These are phyloP conservation scores for Coprinopsis strossmayeri DNA, from an alignment of 768 basidiomycete genomes.

Conservation along the genomic window DNA sequence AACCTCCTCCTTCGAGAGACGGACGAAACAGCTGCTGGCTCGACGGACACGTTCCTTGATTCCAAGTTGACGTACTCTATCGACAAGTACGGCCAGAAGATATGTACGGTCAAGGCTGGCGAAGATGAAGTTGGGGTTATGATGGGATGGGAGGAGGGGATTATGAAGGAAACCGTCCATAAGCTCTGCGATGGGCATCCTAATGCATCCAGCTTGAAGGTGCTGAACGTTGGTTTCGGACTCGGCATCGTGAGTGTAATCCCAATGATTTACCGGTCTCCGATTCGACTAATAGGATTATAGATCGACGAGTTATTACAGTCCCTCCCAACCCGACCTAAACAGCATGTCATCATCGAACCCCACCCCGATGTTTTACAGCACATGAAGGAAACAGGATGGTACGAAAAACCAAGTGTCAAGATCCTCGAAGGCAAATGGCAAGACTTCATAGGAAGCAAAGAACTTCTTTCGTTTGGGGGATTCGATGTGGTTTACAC, in stretches of 20 bases:
- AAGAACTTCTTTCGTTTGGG: slow-evolving; percentile 52
- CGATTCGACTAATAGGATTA: background rate
- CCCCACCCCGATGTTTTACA: slow-evolving; percentile 89
- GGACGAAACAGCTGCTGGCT: slow-evolving; percentile 54
- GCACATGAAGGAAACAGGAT: slow-evolving; percentile 69
- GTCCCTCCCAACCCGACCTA: slow-evolving; percentile 47
- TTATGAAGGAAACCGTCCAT: slow-evolving; percentile 81
- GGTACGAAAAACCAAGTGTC: slow-evolving; percentile 74
- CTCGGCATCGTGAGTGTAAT: slow-evolving; percentile 72
- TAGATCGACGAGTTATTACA: slow-evolving; percentile 87
- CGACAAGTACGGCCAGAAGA: slow-evolving; percentile 73
- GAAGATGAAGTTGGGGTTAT: slow-evolving; percentile 91
- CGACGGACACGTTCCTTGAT: slow-evolving; percentile 62
- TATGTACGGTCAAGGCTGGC: slow-evolving; percentile 60
- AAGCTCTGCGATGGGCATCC: slow-evolving; percentile 51
- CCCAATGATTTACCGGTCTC: slow-evolving; percentile 4
- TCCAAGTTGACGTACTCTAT: slow-evolving; percentile 61
- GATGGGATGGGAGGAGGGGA: slow-evolving; percentile 96
- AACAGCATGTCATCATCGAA: slow-evolving; percentile 85
- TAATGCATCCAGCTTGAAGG: slow-evolving; percentile 43
- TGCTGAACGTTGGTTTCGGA: slow-evolving; percentile 93
- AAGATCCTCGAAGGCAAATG: slow-evolving; percentile 85
- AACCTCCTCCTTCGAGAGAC: slow-evolving; percentile 36
- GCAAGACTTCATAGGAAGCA: slow-evolving; percentile 75
- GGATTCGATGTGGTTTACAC: slow-evolving; percentile 89